Evolutionary conservation across 73 alveolate genomes (phyloP).

Genomic region (Breviolum minutum): DNA sequence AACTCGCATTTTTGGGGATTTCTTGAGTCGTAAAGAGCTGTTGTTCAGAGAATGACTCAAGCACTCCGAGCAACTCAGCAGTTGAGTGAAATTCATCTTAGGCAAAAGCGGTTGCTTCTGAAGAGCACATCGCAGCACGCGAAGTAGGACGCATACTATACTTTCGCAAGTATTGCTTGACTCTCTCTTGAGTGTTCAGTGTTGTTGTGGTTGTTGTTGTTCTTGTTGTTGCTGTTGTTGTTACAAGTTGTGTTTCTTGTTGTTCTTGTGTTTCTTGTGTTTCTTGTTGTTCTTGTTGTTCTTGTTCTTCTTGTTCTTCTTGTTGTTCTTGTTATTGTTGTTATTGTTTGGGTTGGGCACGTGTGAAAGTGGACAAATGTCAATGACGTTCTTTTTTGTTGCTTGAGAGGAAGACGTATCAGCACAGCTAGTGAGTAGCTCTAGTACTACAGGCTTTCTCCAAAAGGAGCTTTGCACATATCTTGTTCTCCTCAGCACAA

Average conservation of each 20-base stretch:
- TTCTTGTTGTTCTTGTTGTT: no score
- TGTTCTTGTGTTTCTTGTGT: background rate
- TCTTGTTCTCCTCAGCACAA: background rate
- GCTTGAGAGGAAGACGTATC: constrained; percentile 16
- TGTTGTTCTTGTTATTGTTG: no score
- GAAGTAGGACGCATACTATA: background rate
- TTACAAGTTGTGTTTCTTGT: no score
- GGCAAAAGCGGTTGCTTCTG: constrained; percentile 37
- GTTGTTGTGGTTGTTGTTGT: no score
- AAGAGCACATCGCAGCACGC: background rate
- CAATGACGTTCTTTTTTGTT: no score
- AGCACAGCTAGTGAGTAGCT: constrained; percentile 46
- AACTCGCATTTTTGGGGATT: background rate
- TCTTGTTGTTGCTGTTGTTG: no score
- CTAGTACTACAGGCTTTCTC: background rate
- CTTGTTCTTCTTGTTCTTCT: no score
- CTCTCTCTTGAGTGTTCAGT: no score
- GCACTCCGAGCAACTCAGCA: background rate
- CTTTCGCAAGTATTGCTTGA: no score
- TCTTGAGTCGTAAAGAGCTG: background rate
- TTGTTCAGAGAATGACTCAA: background rate
- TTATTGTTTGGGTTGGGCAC: no score
- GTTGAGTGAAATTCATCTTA: background rate
- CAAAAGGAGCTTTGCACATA: background rate
- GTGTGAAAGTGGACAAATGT: no score